Evolutionary conservation across 352 stramenopile genomes (phyloP), one percentile per base, ranked within the genome.

Genomic region (Phytophthora sansomeana): DNA sequence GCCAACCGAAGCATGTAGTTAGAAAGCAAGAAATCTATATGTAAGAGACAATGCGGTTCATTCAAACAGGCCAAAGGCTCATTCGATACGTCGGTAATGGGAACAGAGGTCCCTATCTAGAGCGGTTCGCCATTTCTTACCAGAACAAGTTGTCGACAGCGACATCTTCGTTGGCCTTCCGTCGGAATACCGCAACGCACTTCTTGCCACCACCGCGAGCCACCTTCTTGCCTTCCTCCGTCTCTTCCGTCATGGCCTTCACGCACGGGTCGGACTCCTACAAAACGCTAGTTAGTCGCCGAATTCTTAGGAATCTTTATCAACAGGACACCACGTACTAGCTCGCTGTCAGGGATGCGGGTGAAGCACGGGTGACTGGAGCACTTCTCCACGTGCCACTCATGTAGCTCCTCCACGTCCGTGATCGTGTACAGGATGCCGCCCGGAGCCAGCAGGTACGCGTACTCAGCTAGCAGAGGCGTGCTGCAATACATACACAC

Each of bases 181-280:
- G 85, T 41, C 87, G 85, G 69, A 93, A 95, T 41, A 93, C 85
- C 1, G 87, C 87, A 17, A 92, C 69, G 60, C 93, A 97, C 68
- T 98, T 98, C 58, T 93, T 92, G 66, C 91, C 87, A 24, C 86
- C 85, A 49, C 88, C 87, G 50, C 96, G 83, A 63, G 83, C 91
- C 5, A 99, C 97, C 69, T 99, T 99, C 80, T 99, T 99, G 53
- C 96, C 93, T 91, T 99, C 98, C 81, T 99, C 97, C 0, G 98
- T 99, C 66, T 98, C 94, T 43, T 94, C 89, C 26, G 83, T 97
- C 93, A 99, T 99, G 30, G 96, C 92, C 48, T 91, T 81, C 32
- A 99, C 92, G 63, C 94, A 98, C 10, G 93, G 90, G 78, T 99
- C 98, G 14, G 68, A 72, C 29, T 75, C 78, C 69, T 96, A 35